Evolutionary conservation across 1,284 basidiomycete genomes (phyloP), one percentile per base, ranked within the genome.

Genomic region (Ganoderma boninense): DNA sequence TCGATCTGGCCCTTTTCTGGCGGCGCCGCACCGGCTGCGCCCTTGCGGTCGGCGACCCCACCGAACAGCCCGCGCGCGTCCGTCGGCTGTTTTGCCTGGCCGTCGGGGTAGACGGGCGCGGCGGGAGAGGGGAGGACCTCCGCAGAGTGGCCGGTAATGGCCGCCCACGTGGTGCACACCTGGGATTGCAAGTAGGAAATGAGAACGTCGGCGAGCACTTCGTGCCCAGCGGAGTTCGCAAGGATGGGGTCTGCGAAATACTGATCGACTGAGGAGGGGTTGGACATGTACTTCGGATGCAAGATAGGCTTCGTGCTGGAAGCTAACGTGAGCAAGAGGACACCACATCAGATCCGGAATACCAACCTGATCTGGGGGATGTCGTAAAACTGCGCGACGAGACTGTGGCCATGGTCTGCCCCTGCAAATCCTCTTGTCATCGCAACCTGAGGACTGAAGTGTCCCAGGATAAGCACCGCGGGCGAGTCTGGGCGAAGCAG

Each of bases 301-400:
- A 97, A 81, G 46, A 94, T 81, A 13, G 95, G 89, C 82, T 97
- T 97, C 71, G 90, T 88, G 80, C 92, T 95, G 71, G 11, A 52
- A 43, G 61, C 6, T 40, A 20, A n/a, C 8, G 52, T 64, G 32
- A 66, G 23, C 26, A 23, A 23, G 40, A 49, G 44, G 42, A 16
- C n/a, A 23, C 32, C 29, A 59, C 44, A 26, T 52, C 14, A 26
- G 23, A 26, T 52, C 14, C 0, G 35, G 56, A 18, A 60, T 13
- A n/a, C 14, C 35, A n/a, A 89, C 90, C 88, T 90, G 77, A 98
- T 85, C 80, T 98, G 95, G 0, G 97, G 96, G 40, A 98, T 89
- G 79, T 98, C 97, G 83, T 98, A 98, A 83, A 96, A 98, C 79
- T 97, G 95, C 0, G 97, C 95, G 4, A 98, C 95, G 65, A 93